Evolutionary conservation across 108 stramenopile genomes (phyloP), one percentile per base, ranked within the genome.

Genomic region (Cyclotella choctawhatcheeana): DNA sequence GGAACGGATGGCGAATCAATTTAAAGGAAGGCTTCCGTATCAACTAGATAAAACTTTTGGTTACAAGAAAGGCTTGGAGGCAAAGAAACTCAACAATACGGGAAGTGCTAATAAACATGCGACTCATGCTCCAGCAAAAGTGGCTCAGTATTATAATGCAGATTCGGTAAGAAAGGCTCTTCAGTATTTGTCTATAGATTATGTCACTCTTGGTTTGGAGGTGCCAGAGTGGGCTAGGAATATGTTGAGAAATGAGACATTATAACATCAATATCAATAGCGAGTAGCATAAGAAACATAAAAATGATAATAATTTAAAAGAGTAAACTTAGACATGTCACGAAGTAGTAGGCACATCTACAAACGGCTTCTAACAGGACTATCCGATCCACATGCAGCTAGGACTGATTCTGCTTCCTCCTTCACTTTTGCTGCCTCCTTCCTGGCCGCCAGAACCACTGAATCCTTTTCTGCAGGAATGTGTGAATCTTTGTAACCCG

Each of bases 401-500:
- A 71, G 44, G 21, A 80, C 71, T 67, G 68, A 22, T 35, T 54
- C 50, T 47, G 64, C 71, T n/a, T 80, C 51, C 32, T 30, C 69
- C 67, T 26, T 74, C 16, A 79, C 82, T 25, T 33, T 31, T 14
- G 32, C 62, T 10, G 85, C 82, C 18, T 73, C 48, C 21, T 78
- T 60, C 64, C 60, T 74, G 16, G 86, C 79, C 30, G 68, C 77
- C 47, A 84, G 24, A 34, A 93, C 83, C 29, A 90, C 90, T 5
- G 84, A 58, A 73, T 95, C 94, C 10, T 73, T 71, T 24, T 88
- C 85, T 10, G 92, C 92, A 3, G 77, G 14, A 45, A 89, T 68
- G 69, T 93, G 94, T 13, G 65, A 67, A 27, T 82, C 81, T 14
- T 61, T 61, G 61, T 94, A 94, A 6, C 88, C 85, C 13, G 95